A percentile compares a stretch with the other conserved stretches of the same genome.
Evolutionary conservation across 805 yeast species (phyloP).

Genomic region (Pichia kluyveri): DNA sequence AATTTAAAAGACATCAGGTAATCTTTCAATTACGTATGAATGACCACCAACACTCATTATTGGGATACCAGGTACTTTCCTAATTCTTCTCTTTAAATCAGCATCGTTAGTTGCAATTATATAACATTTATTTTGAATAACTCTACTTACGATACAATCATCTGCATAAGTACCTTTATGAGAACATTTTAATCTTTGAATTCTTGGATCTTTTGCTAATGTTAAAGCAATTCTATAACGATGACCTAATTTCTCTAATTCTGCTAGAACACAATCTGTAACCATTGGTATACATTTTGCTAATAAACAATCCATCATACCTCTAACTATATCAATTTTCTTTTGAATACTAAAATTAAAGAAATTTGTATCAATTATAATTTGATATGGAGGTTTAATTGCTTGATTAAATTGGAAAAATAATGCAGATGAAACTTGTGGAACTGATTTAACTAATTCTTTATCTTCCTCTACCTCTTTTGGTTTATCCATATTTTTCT

Average conservation of each 20-base stretch:
- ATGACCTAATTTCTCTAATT: constrained; percentile 91
- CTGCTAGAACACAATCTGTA: constrained; percentile 98
- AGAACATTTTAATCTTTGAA: constrained; percentile 75
- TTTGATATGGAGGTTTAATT: constrained; percentile 96
- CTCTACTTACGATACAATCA: constrained; percentile 90
- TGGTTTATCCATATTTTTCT: constrained; percentile 34
- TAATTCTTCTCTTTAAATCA: constrained; percentile 82
- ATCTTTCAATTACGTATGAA: constrained; percentile 83
- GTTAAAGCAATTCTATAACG: constrained; percentile 87
- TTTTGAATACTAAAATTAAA: constrained; percentile 94
- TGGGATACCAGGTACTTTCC: constrained; percentile 97
- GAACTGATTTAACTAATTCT: constrained; percentile 65
- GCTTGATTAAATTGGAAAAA: constrained; percentile 93
- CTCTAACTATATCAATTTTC: constrained; percentile 88
- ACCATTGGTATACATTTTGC: constrained; percentile 94
- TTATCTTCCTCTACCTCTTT: constrained; percentile 48
- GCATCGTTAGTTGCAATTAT: constrained; percentile 98
- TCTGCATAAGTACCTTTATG: constrained; percentile 98
- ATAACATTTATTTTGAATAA: constrained; percentile 91
- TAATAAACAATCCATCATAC: constrained; percentile 91
- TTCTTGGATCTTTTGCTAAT: constrained; percentile 89
- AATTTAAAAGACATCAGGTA: constrained; percentile 79
- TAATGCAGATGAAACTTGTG: constrained; percentile 92
- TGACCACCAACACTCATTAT: constrained; percentile 94
- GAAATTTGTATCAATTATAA: constrained; percentile 91